A percentile compares a stretch with the other conserved stretches of the same genome.
These are phyloP conservation scores for Tetracentron sinense DNA, from an alignment of 164 flowering plant genomes.

Conservation along the genomic window DNA sequence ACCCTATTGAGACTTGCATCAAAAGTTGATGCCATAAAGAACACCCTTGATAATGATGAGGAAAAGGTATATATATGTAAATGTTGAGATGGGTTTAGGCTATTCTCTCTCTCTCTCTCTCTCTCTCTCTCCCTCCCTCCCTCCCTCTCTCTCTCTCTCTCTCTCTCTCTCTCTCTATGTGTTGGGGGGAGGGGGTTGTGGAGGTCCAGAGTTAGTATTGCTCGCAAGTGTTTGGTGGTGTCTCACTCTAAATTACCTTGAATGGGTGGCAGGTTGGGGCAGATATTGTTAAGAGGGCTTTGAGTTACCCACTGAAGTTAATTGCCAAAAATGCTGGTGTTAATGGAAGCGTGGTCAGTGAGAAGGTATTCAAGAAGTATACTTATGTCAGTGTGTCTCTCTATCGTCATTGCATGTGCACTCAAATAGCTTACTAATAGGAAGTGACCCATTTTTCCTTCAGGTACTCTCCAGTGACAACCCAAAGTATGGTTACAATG, in stretches of 20 bases:
- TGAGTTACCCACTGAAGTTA: slow-evolving; percentile 86
- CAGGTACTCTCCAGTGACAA: slow-evolving; percentile 84
- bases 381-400: too few relatives aligned
- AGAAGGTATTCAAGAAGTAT: slow-evolving; percentile 56
- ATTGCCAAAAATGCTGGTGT: slow-evolving; percentile 99
- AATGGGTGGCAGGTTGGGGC: slow-evolving; percentile 74
- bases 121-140: too few relatives aligned
- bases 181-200: too few relatives aligned
- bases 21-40: slow-evolving; percentile 88
- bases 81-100: too few relatives aligned
- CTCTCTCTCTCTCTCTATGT: not conserved
- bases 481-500: slow-evolving; percentile 75
- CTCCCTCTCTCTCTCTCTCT: too few relatives aligned
- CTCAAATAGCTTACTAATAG: not conserved
- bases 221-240: too few relatives aligned
- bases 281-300: slow-evolving; percentile 89
- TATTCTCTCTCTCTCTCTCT: too few relatives aligned
- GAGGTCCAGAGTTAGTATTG: too few relatives aligned
- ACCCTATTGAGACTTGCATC: slow-evolving; percentile 82
- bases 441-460: not conserved
- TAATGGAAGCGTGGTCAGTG: slow-evolving; percentile 96
- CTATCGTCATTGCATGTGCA: not conserved
- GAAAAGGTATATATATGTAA: slow-evolving; percentile 54
- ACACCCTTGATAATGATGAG: slow-evolving; percentile 71
- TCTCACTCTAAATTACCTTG: too few relatives aligned